These are phyloP conservation scores for Phyllosticta citrichinensis DNA, from an alignment of 2,329 filamentous ascomycete genomes.

Conservation along the genomic window DNA sequence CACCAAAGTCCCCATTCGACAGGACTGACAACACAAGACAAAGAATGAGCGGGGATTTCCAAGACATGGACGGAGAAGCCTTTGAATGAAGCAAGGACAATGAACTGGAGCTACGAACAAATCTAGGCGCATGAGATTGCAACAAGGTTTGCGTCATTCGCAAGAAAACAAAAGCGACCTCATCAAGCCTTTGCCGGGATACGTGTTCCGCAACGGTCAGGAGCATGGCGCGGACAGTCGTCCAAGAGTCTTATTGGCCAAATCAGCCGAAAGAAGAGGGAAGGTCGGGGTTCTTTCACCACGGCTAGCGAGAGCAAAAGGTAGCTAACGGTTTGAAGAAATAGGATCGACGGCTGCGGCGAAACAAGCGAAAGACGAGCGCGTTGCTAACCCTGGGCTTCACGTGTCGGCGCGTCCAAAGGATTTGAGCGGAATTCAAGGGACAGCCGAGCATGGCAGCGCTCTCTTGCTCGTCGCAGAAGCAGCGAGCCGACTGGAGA, in stretches of 20 bases:
- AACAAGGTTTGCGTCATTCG: not conserved
- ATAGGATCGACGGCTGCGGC: constrained; percentile 7
- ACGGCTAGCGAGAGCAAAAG: not conserved
- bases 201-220: not conserved
- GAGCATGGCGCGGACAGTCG: not conserved
- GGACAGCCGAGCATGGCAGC: not conserved
- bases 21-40: not conserved
- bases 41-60: not conserved
- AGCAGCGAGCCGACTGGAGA: not conserved
- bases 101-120: not conserved
- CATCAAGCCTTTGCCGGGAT: not conserved
- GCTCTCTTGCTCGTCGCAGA: not conserved
- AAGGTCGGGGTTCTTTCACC: not conserved
- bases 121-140: not conserved
- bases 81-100: not conserved
- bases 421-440: not conserved
- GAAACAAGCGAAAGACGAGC: not conserved
- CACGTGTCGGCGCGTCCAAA: not conserved
- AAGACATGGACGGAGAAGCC: not conserved
- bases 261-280: not conserved
- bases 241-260: not conserved
- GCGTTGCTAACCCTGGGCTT: not conserved
- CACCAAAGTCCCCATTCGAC: not conserved
- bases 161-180: not conserved
- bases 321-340: constrained; percentile 9